Conservation (phyloP, 352 stramenopile genomes). For the Globisporangium irregulare region DNA sequence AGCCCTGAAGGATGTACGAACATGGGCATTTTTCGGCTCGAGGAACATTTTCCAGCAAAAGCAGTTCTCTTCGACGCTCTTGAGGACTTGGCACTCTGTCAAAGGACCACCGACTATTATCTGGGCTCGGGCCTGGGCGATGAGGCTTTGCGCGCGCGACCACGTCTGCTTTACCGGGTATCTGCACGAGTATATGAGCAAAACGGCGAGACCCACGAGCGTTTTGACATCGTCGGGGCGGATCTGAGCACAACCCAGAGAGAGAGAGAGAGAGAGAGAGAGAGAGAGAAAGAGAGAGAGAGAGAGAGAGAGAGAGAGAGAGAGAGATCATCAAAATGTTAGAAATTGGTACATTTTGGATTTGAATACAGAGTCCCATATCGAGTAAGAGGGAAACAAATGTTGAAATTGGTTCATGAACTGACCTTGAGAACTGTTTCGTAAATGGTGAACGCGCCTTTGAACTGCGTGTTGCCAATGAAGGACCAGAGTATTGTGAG, state of each 20-base stretch:
- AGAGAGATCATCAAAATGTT: neutral
- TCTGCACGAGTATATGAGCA: constrained; percentile 56
- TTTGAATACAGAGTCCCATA: no score
- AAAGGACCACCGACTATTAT: constrained; percentile 3
- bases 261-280: neutral
- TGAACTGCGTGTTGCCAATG: constrained; percentile 31
- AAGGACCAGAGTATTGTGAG: neutral
- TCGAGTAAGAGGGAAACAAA: neutral
- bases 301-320: neutral
- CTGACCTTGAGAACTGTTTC: constrained; percentile 51
- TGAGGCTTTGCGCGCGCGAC: constrained; percentile 32
- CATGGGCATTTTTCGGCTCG: constrained; percentile 43
- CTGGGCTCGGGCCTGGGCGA: constrained; percentile 26
- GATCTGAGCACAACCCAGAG: constrained; percentile 20
- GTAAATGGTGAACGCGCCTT: constrained; percentile 41
- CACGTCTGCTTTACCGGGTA: constrained; percentile 62
- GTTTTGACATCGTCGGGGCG: constrained; percentile 32
- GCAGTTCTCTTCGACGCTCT: constrained; percentile 44
- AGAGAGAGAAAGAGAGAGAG: constrained; percentile 1
- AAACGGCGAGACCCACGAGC: constrained; percentile 42
- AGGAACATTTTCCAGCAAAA: constrained; percentile 71
- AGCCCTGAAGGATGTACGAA: constrained; percentile 18
- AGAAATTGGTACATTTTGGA: neutral
- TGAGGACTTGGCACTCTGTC: constrained; percentile 12
- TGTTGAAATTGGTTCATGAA: neutral